Evolutionary conservation across 2,329 filamentous ascomycete species (phyloP).

Genomic region (Scorias spongiosa): DNA sequence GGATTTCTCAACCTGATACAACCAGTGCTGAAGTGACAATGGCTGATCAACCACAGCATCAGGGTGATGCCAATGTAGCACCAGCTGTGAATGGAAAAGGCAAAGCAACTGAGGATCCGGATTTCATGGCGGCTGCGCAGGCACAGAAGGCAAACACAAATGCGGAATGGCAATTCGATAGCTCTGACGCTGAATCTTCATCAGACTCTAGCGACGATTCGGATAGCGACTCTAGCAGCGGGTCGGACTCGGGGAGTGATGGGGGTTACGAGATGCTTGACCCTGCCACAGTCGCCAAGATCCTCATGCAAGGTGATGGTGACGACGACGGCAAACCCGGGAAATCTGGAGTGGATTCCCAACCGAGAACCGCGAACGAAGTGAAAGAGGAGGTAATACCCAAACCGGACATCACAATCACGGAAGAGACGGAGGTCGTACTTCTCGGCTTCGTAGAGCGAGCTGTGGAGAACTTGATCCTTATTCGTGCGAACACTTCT

Average conservation of each 20-base stretch:
- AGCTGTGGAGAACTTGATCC: conserved; percentile 60
- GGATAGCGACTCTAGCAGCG: conserved; percentile 29
- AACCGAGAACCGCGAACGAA: conserved; percentile 72
- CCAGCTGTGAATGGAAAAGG: background rate
- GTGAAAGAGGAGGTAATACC: conserved; percentile 29
- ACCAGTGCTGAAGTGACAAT: background rate
- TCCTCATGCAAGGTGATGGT: conserved; percentile 70
- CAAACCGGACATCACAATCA: conserved; percentile 67
- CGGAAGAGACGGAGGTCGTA: conserved; percentile 58
- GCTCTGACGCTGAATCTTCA: conserved; percentile 45
- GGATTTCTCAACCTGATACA: background rate
- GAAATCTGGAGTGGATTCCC: conserved; percentile 26
- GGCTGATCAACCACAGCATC: conserved; percentile 11
- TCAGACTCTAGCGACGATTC: conserved; percentile 32
- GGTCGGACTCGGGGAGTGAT: conserved; percentile 37
- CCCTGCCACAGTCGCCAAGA: conserved; percentile 66
- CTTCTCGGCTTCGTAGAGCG: conserved; percentile 61
- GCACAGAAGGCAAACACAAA: conserved; percentile 35
- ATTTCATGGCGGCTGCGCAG: conserved; percentile 30
- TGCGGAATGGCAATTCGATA: conserved; percentile 67
- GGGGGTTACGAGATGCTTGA: conserved; percentile 57
- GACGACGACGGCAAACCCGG: conserved; percentile 44
- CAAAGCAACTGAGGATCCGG: conserved; percentile 14
- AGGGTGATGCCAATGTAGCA: conserved; percentile 1
- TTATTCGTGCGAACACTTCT: conserved; percentile 64